Evolutionary conservation across 176 grass and related monocot species (phyloP), one percentile per base, ranked within the genome.

Genomic region (Aegilops umbellulata): DNA sequence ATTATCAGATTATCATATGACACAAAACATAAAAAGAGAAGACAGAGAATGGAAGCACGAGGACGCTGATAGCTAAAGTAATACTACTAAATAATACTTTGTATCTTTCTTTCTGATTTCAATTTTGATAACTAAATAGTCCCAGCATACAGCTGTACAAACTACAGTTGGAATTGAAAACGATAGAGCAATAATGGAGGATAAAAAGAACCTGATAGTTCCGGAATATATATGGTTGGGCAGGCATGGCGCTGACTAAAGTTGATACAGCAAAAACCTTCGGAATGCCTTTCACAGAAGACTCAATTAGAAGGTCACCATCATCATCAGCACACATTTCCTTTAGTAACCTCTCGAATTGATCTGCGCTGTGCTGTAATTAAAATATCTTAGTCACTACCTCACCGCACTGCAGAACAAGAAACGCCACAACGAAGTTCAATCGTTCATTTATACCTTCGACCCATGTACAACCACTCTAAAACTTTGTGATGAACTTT

Each of bases 401-500:
- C 19, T 80, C 63, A 79, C 68, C 77, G 62, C 51, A 91, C 15
- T 75, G 53, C 12, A 76, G 10, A 83, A 60, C 76, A 82, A 67
- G 29, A 80, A 78, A 74, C 46, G 36, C 6, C 25, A 88, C 30
- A 82, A 5, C 36, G 2, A 67, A 62, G 23, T 80, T 74, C 69
- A 78, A 83, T 69, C 30, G 9, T 32, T 79, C n/a, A 84, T 80
- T 53, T 69, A 60, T 91, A 98, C 96, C 88, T 98, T 98, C 15
- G 96, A 98, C 39, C 96, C 96, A 88, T 98, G 96, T 66, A 98
- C 96, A 87, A 98, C 96, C 69, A 98, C 96, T 92, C 96, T 89
- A 82, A 98, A 98, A 86, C 92, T 98, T 73, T 95, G 96, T 46
- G 93, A 98, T 12, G 96, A 98, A 90, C 96, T 98, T 90, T 98